Percentiles rank a stretch among this genome's conserved stretches.
Conservation (phyloP, 164 flowering plant species). For the Chimonanthus salicifolius region DNA sequence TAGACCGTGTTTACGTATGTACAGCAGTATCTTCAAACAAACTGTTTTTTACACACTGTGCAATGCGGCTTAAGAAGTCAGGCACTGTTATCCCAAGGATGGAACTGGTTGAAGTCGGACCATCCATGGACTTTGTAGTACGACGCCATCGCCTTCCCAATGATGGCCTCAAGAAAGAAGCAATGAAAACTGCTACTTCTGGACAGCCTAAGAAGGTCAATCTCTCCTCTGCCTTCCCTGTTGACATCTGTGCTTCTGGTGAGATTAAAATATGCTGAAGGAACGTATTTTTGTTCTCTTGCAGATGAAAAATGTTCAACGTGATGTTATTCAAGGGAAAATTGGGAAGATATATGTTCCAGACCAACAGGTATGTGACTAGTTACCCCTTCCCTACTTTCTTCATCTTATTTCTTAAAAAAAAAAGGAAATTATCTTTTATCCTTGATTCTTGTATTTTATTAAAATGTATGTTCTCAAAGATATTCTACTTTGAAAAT, state of each 20-base stretch:
- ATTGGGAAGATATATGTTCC: conserved; percentile 83
- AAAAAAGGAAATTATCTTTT: no score
- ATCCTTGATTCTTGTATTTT: neutral
- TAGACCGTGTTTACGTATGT: conserved; percentile 76
- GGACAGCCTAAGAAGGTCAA: conserved; percentile 71
- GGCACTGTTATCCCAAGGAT: conserved; percentile 79
- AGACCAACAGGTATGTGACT: conserved; percentile 61
- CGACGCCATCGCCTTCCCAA: conserved; percentile 89
- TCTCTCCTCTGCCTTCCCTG: neutral
- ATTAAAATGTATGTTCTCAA: no score
- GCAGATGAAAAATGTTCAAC: conserved; percentile 77
- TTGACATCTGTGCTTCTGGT: neutral
- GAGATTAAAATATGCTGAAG: neutral
- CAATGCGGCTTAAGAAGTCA: conserved; percentile 74
- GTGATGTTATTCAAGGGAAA: conserved; percentile 56
- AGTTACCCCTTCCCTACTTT: neutral
- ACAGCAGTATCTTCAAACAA: conserved; percentile 64
- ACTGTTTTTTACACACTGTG: conserved; percentile 80
- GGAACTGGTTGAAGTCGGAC: conserved; percentile 92
- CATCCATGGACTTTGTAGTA: conserved; percentile 87
- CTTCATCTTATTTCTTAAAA: no score
- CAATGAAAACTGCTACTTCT: conserved; percentile 63
- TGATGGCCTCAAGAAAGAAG: conserved; percentile 62
- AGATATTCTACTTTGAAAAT: no score
- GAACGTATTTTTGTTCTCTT: conserved; percentile 9